Evolutionary conservation across 129 eudicot genomes (phyloP), one percentile per base, ranked within the genome.

Genomic region (Heracleum sosnowskyi): DNA sequence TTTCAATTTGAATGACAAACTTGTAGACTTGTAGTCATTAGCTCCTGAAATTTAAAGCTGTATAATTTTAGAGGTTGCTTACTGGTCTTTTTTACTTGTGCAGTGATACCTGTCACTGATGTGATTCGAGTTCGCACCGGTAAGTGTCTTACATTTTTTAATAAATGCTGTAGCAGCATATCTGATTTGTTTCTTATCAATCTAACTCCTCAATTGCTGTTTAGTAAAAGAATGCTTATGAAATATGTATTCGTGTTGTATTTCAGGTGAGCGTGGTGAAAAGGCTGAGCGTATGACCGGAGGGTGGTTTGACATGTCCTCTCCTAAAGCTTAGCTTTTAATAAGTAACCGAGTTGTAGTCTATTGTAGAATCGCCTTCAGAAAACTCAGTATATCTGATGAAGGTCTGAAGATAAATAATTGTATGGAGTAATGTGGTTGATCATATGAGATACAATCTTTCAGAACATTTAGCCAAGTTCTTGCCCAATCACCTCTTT

Each of bases 101-200:
- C 91, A 89, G 93, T 89, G 89, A 73, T 81, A 42, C 93, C 93
- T 2, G 85, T 89, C n/a, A 35, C 88, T 13, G 93, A 89, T 74
- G 77, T 89, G 4, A 85, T 89, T 40, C 82, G 93, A 85, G 91
- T 89, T 78, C 93, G 93, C 53, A 89, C 93, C 0, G 91, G 93
- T 89, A 79, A 74, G 16, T 60, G 6, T 60, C 13, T 60, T 9
- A n/a, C 11, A 1, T 4, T 26, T 60, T 60, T 26, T 44, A 11
- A 40, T 6, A 22, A 57, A 57, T 7, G 13, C 3, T n/a, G 12
- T 57, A 57, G 15, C 31, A 57, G 31, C 31, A 15, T n/a, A 57
- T 57, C 64, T 24, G 4, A 57, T 57, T 0, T 26, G 16, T 60
- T 60, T 60, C 1, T 60, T 60, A 55, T 26, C 33, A 10, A 60